These are phyloP conservation scores for Exophiala phaeomuriformis DNA, from an alignment of 2,329 filamentous ascomycete species.

Conservation along the genomic window DNA sequence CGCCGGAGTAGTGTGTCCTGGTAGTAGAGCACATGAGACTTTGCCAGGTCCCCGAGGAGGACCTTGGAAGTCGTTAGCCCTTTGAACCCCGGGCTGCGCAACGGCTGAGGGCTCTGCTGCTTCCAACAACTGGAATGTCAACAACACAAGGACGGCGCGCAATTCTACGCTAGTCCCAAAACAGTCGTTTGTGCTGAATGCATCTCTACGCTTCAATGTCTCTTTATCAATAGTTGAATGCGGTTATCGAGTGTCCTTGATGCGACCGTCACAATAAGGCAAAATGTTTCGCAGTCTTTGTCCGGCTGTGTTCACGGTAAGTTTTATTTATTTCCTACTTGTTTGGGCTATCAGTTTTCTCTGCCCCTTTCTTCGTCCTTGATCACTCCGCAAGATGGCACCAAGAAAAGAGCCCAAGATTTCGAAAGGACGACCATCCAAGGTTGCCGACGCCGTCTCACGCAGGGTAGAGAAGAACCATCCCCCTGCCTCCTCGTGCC, in stretches of 20 bases:
- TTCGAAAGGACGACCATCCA: neutral
- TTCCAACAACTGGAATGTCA: neutral
- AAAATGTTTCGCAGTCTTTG: constrained; percentile 3
- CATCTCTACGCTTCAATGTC: neutral
- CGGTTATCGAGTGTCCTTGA: neutral
- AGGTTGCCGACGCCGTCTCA: neutral
- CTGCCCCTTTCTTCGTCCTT: neutral
- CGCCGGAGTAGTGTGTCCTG: too few relatives aligned
- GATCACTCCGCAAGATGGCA: constrained; percentile 6
- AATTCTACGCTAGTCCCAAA: constrained; percentile 4
- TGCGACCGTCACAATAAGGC: neutral
- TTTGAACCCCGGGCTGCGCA: neutral
- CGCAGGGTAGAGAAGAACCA: neutral
- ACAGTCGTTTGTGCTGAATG: neutral
- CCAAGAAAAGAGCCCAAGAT: neutral
- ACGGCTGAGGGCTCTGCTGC: neutral
- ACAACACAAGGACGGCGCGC: neutral
- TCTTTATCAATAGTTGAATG: constrained; percentile 7
- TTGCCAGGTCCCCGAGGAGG: too few relatives aligned
- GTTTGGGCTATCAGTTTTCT: neutral
- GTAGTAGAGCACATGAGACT: too few relatives aligned
- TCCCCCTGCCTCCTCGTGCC: neutral
- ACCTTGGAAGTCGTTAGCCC: too few relatives aligned
- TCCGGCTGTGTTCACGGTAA: constrained; percentile 1
- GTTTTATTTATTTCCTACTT: constrained; percentile 13